Conservation (phyloP, 106 monocot species). For the Triglochin maritima region DNA sequence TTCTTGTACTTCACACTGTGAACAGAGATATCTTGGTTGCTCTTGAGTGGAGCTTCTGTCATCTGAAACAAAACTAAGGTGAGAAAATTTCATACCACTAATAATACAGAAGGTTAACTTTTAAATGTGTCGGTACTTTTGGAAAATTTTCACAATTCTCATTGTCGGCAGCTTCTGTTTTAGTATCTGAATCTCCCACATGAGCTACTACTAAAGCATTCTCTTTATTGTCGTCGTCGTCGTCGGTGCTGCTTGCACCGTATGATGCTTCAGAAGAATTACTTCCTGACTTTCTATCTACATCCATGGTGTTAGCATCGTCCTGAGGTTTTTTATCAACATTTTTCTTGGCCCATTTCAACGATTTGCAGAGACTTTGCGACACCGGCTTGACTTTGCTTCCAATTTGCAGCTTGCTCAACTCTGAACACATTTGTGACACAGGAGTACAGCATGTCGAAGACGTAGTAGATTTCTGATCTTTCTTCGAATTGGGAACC, state of each 20-base stretch:
- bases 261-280: not conserved
- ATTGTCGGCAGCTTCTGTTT: not conserved
- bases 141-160: not conserved
- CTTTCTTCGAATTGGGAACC: slow-evolving; percentile 31
- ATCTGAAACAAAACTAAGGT: not conserved
- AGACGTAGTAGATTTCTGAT: not conserved
- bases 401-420: slow-evolving; percentile 34
- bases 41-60: not conserved
- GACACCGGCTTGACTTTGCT: slow-evolving; percentile 13
- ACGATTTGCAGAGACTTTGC: slow-evolving; percentile 3
- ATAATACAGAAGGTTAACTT: not conserved
- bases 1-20: not conserved
- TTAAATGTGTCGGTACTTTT: not conserved
- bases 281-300: not conserved
- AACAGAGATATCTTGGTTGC: not conserved
- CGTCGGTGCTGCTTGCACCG: not conserved
- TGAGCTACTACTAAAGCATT: not conserved
- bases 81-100: not conserved
- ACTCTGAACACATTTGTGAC: slow-evolving; percentile 28
- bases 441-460: not conserved
- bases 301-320: not conserved
- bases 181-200: not conserved
- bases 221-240: not conserved
- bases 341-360: not conserved
- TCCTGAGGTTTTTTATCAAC: not conserved